Conservation (phyloP, 1,284 basidiomycete species). For the Somion occarium region DNA sequence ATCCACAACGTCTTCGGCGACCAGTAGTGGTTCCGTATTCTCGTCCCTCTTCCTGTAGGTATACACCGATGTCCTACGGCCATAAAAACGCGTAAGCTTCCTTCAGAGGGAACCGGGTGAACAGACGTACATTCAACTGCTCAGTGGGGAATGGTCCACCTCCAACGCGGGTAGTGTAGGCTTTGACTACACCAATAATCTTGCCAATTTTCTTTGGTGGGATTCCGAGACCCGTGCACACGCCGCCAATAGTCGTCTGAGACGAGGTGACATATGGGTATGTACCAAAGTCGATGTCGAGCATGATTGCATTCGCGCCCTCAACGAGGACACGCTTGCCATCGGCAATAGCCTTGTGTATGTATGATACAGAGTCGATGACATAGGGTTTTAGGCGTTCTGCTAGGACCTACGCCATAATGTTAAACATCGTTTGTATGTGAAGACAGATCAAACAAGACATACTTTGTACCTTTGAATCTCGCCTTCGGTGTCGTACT, state of each 20-base stretch:
- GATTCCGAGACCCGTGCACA: conserved; percentile 94
- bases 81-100: background rate
- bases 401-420: conserved; percentile 61
- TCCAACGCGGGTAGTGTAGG: conserved; percentile 96
- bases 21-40: conserved; percentile 95
- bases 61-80: conserved; percentile 70
- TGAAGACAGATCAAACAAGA: conserved; percentile 1
- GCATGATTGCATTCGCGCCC: conserved; percentile 97
- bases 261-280: conserved; percentile 98
- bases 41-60: conserved; percentile 90
- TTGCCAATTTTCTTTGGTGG: conserved; percentile 85
- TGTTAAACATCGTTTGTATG: background rate
- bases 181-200: conserved; percentile 92
- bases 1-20: conserved; percentile 88
- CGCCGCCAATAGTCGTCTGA: conserved; percentile 89
- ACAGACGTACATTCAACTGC: conserved; percentile 71
- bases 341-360: conserved; percentile 74
- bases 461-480: conserved; percentile 86
- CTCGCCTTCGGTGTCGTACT: conserved; percentile 98
- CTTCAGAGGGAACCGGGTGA: background rate
- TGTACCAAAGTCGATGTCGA: conserved; percentile 97
- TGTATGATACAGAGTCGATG: conserved; percentile 81
- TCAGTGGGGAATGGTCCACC: conserved; percentile 98
- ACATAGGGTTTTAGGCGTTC: conserved; percentile 87
- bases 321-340: conserved; percentile 89